phyloP scores from a whole-genome alignment of 2,329 filamentous ascomycete genomes.

The Phialemoniopsis sp. region DNA sequence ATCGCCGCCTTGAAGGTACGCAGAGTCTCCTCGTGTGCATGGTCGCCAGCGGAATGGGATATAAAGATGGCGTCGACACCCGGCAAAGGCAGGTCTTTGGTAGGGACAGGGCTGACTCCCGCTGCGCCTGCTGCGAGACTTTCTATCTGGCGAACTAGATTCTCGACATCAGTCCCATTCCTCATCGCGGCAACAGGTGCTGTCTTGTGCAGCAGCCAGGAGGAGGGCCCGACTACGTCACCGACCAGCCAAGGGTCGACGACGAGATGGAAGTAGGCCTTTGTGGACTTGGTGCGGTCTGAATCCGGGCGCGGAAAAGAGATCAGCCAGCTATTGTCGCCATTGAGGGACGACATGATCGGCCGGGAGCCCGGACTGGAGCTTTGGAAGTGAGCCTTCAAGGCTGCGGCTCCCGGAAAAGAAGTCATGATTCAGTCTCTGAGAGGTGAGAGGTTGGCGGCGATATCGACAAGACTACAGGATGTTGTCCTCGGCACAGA shows the following conservation, averaged over 20 bases:
- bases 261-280: not conserved
- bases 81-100: not conserved
- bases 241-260: not conserved
- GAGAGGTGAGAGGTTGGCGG: too few species aligned
- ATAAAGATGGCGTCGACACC: constrained; percentile 5
- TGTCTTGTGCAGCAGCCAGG: not conserved
- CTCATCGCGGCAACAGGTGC: not conserved
- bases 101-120: not conserved
- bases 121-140: not conserved
- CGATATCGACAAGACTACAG: too few species aligned
- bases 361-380: too few species aligned
- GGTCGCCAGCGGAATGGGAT: constrained; percentile 3
- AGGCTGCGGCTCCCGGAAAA: too few species aligned
- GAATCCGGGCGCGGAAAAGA: too few species aligned
- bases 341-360: too few species aligned
- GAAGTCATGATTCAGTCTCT: too few species aligned
- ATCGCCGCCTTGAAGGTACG: not conserved
- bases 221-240: not conserved
- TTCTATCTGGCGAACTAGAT: not conserved
- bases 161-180: not conserved
- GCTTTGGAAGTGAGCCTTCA: too few species aligned
- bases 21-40: constrained; percentile 4
- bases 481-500: too few species aligned
- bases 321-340: too few species aligned
- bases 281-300: too few species aligned